Conservation (phyloP, 2,329 filamentous ascomycete species). For the Claviceps pusilla region DNA sequence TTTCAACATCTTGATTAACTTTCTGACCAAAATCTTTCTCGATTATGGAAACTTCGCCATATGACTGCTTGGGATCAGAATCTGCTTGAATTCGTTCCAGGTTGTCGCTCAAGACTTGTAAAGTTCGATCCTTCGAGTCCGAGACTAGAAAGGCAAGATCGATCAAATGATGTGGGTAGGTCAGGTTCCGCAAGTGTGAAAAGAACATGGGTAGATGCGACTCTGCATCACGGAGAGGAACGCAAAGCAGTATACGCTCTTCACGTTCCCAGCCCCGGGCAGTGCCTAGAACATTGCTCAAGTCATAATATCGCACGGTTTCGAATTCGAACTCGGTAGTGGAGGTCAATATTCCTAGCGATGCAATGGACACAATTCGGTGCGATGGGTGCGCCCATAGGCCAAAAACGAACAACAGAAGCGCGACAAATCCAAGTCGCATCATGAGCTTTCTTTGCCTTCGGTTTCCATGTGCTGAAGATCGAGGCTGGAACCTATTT, state of each 20-base stretch:
- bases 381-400: constrained; percentile 62
- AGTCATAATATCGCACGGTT: constrained; percentile 92
- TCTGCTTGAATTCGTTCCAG: constrained; percentile 69
- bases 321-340: constrained; percentile 66
- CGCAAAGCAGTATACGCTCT: constrained; percentile 87
- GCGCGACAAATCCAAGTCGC: constrained; percentile 45
- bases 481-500: constrained; percentile 59
- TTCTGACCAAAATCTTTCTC: constrained; percentile 98
- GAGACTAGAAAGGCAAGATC: constrained; percentile 94
- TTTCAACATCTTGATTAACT: constrained; percentile 95
- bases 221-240: constrained; percentile 83
- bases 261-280: constrained; percentile 91
- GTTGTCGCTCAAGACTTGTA: constrained; percentile 58
- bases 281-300: constrained; percentile 80
- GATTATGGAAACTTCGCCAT: constrained; percentile 92
- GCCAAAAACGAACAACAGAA: constrained; percentile 49
- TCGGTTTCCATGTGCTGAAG: constrained; percentile 54
- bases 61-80: constrained; percentile 64
- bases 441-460: constrained; percentile 59
- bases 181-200: constrained; percentile 88
- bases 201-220: constrained; percentile 96
- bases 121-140: constrained; percentile 86
- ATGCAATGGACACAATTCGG: constrained; percentile 45
- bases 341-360: constrained; percentile 54
- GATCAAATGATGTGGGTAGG: constrained; percentile 91